phyloP scores from a whole-genome alignment of 1,284 basidiomycete species.

The Fomes fomentarius region DNA sequence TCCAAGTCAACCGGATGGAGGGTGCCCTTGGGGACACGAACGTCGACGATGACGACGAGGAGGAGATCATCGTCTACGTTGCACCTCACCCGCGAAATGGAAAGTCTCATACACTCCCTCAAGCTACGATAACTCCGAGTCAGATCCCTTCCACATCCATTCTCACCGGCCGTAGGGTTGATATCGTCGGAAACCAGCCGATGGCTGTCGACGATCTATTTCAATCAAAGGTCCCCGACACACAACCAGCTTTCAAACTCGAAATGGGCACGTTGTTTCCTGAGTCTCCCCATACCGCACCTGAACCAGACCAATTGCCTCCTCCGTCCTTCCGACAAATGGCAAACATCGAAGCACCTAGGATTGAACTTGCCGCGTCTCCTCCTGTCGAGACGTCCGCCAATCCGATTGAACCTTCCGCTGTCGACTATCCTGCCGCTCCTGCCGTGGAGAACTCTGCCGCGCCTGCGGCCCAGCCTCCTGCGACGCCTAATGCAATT shows the following conservation, averaged over 20 bases:
- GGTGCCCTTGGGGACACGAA: conserved; percentile 25
- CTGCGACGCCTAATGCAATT: too few relatives aligned
- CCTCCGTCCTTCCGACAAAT: too few relatives aligned
- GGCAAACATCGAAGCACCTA: too few relatives aligned
- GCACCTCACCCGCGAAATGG: conserved; percentile 41
- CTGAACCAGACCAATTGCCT: conserved; percentile 7
- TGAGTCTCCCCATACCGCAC: not conserved
- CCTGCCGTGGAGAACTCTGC: too few relatives aligned
- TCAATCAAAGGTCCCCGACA: too few relatives aligned
- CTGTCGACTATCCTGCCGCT: not conserved
- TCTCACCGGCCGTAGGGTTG: conserved; percentile 32
- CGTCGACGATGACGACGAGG: conserved; percentile 30
- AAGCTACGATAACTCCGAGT: not conserved
- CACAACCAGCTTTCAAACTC: not conserved
- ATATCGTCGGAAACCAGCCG: too few relatives aligned
- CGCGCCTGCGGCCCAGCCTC: too few relatives aligned
- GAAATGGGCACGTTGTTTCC: conserved; percentile 18
- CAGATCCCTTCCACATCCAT: conserved; percentile 31
- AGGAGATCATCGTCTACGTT: conserved; percentile 45
- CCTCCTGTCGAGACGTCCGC: not conserved
- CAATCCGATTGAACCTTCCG: not conserved
- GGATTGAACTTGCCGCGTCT: too few relatives aligned
- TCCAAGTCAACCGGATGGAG: conserved; percentile 19
- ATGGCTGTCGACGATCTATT: not conserved
- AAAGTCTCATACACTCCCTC: conserved; percentile 12